A percentile compares a stretch with the other conserved stretches of the same genome.
phyloP scores from a whole-genome alignment of 352 stramenopile species.

The Phytophthora brassicae region DNA sequence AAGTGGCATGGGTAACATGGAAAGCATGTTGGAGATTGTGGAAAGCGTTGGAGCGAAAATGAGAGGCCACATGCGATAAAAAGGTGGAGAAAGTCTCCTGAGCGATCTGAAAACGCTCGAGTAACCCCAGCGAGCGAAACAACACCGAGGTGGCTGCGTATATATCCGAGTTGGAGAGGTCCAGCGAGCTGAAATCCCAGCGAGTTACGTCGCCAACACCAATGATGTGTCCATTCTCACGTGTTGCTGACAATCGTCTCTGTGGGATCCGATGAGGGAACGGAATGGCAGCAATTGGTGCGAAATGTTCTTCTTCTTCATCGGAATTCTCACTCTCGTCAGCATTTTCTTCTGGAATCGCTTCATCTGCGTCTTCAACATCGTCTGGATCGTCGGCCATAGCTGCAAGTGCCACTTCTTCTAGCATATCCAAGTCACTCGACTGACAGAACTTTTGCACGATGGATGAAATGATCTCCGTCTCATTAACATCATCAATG shows the following conservation, averaged over 20 bases:
- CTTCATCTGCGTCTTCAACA: slow-evolving; percentile 22
- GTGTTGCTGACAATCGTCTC: slow-evolving; percentile 20
- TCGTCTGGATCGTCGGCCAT: slow-evolving; percentile 29
- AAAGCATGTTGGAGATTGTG: slow-evolving; percentile 82
- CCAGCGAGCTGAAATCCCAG: slow-evolving; percentile 57
- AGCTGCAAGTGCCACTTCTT: slow-evolving; percentile 25
- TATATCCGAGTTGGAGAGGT: slow-evolving; percentile 58
- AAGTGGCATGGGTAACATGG: slow-evolving; percentile 61
- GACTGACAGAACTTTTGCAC: slow-evolving; percentile 65
- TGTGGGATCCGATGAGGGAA: slow-evolving; percentile 12
- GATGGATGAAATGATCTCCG: slow-evolving; percentile 59
- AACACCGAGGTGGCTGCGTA: slow-evolving; percentile 48
- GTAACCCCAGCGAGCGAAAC: slow-evolving; percentile 54
- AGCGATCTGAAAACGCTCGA: slow-evolving; percentile 55
- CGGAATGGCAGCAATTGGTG: slow-evolving; percentile 14
- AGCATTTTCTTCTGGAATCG: slow-evolving; percentile 2
- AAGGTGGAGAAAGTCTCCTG: slow-evolving; percentile 61
- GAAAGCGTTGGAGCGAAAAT: slow-evolving; percentile 71
- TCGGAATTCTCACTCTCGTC: slow-evolving; percentile 9
- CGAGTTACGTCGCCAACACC: slow-evolving; percentile 48
- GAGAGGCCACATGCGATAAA: slow-evolving; percentile 50
- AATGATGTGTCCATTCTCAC: slow-evolving; percentile 36
- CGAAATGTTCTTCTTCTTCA: slow-evolving; percentile 5
- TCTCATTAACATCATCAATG: slow-evolving; percentile 42
- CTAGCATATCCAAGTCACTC: slow-evolving; percentile 44